Conservation (phyloP, 2,329 filamentous ascomycete genomes). For the Aspergillus amoenus region DNA sequence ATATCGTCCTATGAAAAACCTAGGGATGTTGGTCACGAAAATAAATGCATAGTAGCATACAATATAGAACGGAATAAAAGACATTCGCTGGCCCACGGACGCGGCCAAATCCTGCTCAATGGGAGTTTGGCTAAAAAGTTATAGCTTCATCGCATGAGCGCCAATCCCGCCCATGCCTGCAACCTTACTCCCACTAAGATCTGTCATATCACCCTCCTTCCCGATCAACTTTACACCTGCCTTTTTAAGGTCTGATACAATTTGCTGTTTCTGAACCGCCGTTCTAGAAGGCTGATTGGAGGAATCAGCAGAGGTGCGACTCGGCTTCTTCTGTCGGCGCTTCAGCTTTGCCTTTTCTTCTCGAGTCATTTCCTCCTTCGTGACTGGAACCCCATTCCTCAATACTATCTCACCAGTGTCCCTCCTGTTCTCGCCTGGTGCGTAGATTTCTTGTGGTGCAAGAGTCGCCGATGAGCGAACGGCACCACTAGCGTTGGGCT, state of each 20-base stretch:
- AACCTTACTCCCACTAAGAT: slow-evolving; percentile 78
- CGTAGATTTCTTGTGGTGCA: slow-evolving; percentile 93
- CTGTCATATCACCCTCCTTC: slow-evolving; percentile 79
- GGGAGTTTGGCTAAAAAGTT: slow-evolving; percentile 5
- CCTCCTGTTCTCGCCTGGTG: slow-evolving; percentile 65
- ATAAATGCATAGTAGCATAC: not conserved
- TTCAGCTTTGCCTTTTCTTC: slow-evolving; percentile 79
- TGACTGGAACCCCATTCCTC: slow-evolving; percentile 74
- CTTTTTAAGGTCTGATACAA: slow-evolving; percentile 71
- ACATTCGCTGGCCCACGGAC: not conserved
- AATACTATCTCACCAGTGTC: slow-evolving; percentile 70
- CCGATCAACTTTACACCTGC: slow-evolving; percentile 91
- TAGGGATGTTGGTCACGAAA: not conserved
- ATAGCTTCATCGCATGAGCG: slow-evolving; percentile 38
- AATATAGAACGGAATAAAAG: not conserved
- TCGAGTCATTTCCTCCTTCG: slow-evolving; percentile 80
- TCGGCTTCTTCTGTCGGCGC: slow-evolving; percentile 81
- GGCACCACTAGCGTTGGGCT: slow-evolving; percentile 74
- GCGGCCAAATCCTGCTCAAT: not conserved
- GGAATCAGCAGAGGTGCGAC: slow-evolving; percentile 57
- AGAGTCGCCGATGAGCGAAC: slow-evolving; percentile 64
- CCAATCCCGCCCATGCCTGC: slow-evolving; percentile 37
- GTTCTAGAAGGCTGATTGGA: slow-evolving; percentile 47
- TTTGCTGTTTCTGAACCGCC: slow-evolving; percentile 49
- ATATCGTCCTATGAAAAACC: not conserved